A percentile compares a stretch with the other conserved stretches of the same genome.
These are phyloP conservation scores for Talaromyces sp. DNA, from an alignment of 2,329 filamentous ascomycete genomes.

Conservation along the genomic window DNA sequence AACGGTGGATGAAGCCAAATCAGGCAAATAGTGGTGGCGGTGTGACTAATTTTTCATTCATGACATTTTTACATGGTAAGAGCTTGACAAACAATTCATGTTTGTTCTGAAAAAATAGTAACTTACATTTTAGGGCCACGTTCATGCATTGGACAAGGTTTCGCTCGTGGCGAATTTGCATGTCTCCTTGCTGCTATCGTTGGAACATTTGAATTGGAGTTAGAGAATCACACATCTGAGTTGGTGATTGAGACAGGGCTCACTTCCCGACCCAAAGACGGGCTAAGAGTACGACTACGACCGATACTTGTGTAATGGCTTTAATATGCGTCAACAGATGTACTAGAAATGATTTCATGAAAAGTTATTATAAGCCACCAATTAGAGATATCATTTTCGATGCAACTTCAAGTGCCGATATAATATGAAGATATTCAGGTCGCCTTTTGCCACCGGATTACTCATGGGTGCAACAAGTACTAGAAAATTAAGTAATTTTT, in stretches of 20 bases:
- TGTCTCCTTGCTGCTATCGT: slow-evolving; percentile 71
- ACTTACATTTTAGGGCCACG: slow-evolving; percentile 17
- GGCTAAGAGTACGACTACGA: not conserved
- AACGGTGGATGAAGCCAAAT: slow-evolving; percentile 63
- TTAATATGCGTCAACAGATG: not conserved
- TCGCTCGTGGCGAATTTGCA: slow-evolving; percentile 72
- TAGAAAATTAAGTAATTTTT: not conserved
- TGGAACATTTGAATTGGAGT: slow-evolving; percentile 62
- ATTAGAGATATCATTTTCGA: too few relatives aligned
- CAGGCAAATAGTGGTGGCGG: slow-evolving; percentile 63
- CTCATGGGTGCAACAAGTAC: not conserved
- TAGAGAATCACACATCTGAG: slow-evolving; percentile 25
- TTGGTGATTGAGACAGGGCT: slow-evolving; percentile 14
- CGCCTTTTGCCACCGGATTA: too few relatives aligned
- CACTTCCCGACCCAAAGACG: slow-evolving; percentile 10
- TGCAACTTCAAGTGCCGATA: too few relatives aligned
- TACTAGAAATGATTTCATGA: not conserved
- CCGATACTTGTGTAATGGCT: not conserved
- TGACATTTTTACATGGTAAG: slow-evolving; percentile 73
- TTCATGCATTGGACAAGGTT: slow-evolving; percentile 28
- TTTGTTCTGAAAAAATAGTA: not conserved
- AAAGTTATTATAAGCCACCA: not conserved
- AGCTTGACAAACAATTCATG: not conserved
- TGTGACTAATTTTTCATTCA: slow-evolving; percentile 65
- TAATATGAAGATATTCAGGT: too few relatives aligned